These are phyloP conservation scores for Microdochium nivale DNA, from an alignment of 2,329 filamentous ascomycete genomes.

Conservation along the genomic window DNA sequence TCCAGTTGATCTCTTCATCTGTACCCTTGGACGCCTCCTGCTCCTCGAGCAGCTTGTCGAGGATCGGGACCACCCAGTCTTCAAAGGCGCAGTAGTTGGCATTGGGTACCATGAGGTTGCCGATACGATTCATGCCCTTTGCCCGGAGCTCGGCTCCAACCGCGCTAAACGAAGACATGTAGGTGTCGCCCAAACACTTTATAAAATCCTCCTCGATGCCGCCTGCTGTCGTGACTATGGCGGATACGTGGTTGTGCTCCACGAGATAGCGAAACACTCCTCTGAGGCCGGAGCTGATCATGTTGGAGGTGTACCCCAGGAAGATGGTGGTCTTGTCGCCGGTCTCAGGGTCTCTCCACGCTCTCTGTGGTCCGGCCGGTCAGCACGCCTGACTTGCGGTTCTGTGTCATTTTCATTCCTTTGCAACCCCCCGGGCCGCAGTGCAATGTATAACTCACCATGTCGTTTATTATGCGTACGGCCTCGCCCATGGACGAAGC, in stretches of 20 bases:
- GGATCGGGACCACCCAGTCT: slow-evolving; percentile 92
- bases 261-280: slow-evolving; percentile 89
- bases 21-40: slow-evolving; percentile 71
- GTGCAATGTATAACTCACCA: no score
- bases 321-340: slow-evolving; percentile 84
- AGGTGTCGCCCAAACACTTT: slow-evolving; percentile 93
- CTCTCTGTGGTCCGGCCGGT: slow-evolving; percentile 38
- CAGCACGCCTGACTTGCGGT: not conserved
- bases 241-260: slow-evolving; percentile 84
- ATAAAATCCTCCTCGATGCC: slow-evolving; percentile 97
- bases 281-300: slow-evolving; percentile 91
- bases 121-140: slow-evolving; percentile 89
- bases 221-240: slow-evolving; percentile 90
- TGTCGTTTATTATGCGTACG: slow-evolving; percentile 85
- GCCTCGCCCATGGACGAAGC: slow-evolving; percentile 68
- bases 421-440: no score
- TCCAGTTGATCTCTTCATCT: slow-evolving; percentile 71
- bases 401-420: no score
- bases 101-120: slow-evolving; percentile 92
- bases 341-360: slow-evolving; percentile 74
- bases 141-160: slow-evolving; percentile 69
- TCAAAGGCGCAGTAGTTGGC: slow-evolving; percentile 97
- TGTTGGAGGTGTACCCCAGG: slow-evolving; percentile 92
- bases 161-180: slow-evolving; percentile 78
- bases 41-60: slow-evolving; percentile 90